Evolutionary conservation across 2,329 filamentous ascomycete genomes (phyloP), one percentile per base, ranked within the genome.

Genomic region (Hypoxylon sp.): DNA sequence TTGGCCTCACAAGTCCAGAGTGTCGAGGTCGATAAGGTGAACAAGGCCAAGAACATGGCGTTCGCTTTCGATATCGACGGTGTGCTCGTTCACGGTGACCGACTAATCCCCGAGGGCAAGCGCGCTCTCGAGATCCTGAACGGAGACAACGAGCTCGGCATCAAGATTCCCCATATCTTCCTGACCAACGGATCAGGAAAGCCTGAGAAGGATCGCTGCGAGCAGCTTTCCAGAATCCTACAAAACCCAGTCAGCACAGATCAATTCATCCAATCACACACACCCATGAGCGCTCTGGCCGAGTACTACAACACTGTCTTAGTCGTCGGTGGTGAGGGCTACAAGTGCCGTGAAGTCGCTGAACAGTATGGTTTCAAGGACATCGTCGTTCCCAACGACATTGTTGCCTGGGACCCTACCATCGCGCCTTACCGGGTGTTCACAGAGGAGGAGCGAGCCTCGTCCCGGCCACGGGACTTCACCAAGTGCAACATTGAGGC

Each of bases 51-150:
- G 85, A 90, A 93, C 82, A 93, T 93, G 90, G 90, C 90, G 5
- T 94, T 94, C 71, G 91, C 90, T 74, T 94, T 94, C 71, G 92
- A 94, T 79, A 90, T 91, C 65, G 92, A 93, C 74, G 91, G 91
- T 82, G 91, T 93, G 64, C 84, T 93, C 23, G 90, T 92, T 62
- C 90, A 92, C 79, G 90, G 90, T 75, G 90, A 91, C 80, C 84
- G 90, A 63, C 81, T 91, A 64, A 92, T 93, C 69, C 89, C 89
- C 45, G 86, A 92, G 80, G 90, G 89, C 67, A 83, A 86, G 75
- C 85, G 87, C 63, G 88, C 87, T 13, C 86, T 92, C 41, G 87
- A 90, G 78, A 91, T 92, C 78, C 83, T 92, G 55, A 92, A 92
- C 79, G 90, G 90, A 51, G 89, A 92, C 80, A 92, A 92, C 80